These are phyloP conservation scores for Acrocalymma vagum DNA, from an alignment of 2,329 filamentous ascomycete species.

Conservation along the genomic window DNA sequence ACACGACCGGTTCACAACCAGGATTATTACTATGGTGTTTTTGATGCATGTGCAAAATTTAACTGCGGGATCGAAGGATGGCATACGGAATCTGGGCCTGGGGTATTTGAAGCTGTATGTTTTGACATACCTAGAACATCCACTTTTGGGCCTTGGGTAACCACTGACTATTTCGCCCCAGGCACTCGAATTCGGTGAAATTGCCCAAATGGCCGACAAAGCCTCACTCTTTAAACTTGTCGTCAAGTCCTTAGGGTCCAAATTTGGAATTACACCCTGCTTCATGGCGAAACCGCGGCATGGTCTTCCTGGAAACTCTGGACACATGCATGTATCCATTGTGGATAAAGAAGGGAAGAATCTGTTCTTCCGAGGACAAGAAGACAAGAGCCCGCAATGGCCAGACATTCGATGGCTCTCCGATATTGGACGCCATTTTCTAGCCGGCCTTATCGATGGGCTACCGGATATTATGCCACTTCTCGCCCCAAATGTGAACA, in stretches of 20 bases:
- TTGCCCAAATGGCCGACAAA: constrained; percentile 88
- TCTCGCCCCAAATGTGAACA: constrained; percentile 93
- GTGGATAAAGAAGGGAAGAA: constrained; percentile 84
- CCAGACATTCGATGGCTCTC: constrained; percentile 77
- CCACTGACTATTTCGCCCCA: constrained; percentile 56
- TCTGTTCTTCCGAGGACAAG: constrained; percentile 76
- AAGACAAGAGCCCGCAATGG: constrained; percentile 70
- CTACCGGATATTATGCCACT: constrained; percentile 96
- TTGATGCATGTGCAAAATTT: constrained; percentile 80
- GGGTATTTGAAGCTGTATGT: constrained; percentile 87
- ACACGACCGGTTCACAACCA: constrained; percentile 89
- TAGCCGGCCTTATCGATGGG: constrained; percentile 87
- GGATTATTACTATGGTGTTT: constrained; percentile 90
- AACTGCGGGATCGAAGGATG: constrained; percentile 87
- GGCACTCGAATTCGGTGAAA: constrained; percentile 88
- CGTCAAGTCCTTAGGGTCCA: constrained; percentile 86
- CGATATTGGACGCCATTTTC: constrained; percentile 89
- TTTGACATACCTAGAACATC: not conserved
- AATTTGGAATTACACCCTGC: constrained; percentile 91
- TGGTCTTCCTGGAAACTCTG: constrained; percentile 91
- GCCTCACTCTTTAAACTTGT: constrained; percentile 94
- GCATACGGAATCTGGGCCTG: constrained; percentile 94
- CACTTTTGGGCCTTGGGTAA: too few relatives aligned
- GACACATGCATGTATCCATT: constrained; percentile 93
- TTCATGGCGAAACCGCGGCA: constrained; percentile 98